Conservation (phyloP, 2,329 filamentous ascomycete genomes). For the Curvularia sp. region DNA sequence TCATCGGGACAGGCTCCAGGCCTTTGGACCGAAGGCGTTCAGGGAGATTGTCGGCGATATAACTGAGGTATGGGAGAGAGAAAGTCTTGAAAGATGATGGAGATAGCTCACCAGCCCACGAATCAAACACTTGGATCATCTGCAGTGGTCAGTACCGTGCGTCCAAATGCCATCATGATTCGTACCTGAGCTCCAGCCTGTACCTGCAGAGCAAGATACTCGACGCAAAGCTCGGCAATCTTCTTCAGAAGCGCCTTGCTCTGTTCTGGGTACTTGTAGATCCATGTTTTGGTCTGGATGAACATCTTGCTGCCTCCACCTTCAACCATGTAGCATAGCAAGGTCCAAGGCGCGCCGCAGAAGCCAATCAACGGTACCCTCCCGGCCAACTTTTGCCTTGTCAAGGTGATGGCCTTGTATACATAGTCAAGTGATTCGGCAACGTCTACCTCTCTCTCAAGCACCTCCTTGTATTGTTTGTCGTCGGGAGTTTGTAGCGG, state of each 20-base stretch:
- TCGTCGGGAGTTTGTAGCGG: conserved; percentile 82
- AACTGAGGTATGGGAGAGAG: conserved; percentile 82
- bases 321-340: conserved; percentile 99
- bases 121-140: conserved; percentile 97
- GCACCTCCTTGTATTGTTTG: conserved; percentile 79
- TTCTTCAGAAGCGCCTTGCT: conserved; percentile 84
- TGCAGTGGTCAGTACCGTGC: conserved; percentile 45
- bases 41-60: conserved; percentile 84
- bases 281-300: conserved; percentile 93
- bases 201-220: conserved; percentile 92
- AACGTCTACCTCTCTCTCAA: conserved; percentile 82
- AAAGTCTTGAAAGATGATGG: conserved; percentile 84
- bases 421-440: conserved; percentile 88
- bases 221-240: conserved; percentile 92
- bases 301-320: conserved; percentile 96
- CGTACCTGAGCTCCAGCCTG: conserved; percentile 85
- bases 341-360: conserved; percentile 94
- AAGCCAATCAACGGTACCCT: conserved; percentile 94
- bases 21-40: conserved; percentile 74
- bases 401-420: conserved; percentile 92
- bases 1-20: conserved; percentile 88
- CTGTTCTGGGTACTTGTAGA: conserved; percentile 85
- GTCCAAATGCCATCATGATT: background rate
- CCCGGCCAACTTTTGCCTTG: conserved; percentile 83
- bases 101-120: conserved; percentile 94